Conservation (phyloP, 108 stramenopile genomes). For the Mediolabrus comicus region DNA sequence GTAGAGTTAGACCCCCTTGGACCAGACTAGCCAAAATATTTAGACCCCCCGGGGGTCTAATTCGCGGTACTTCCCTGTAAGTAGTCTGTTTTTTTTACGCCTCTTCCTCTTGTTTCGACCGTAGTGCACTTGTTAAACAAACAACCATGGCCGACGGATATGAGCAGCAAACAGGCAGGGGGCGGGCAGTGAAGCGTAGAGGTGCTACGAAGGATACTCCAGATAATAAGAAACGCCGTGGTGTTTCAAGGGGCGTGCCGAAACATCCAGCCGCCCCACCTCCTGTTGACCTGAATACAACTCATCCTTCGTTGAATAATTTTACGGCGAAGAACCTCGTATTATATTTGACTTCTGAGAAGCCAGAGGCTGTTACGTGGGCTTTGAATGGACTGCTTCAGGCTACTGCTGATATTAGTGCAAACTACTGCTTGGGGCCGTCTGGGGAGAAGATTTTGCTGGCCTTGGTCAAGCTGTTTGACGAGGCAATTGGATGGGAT, state of each 20-base stretch:
- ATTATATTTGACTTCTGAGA: slow-evolving; percentile 12
- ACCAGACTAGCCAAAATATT: no score
- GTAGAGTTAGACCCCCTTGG: no score
- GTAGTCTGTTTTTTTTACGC: no score
- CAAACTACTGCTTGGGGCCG: slow-evolving; percentile 59
- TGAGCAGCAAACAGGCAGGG: not conserved
- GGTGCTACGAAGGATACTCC: not conserved
- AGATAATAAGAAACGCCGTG: slow-evolving; percentile 29
- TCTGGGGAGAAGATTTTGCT: slow-evolving; percentile 53
- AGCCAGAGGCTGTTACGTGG: slow-evolving; percentile 31
- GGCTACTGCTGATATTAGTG: slow-evolving; percentile 54
- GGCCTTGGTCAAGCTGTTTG: slow-evolving; percentile 54
- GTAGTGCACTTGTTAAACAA: no score
- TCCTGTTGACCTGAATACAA: slow-evolving; percentile 37
- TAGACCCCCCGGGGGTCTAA: no score
- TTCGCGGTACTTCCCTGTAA: no score
- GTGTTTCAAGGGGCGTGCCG: not conserved
- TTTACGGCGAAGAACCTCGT: slow-evolving; percentile 15
- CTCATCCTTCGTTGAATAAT: slow-evolving; percentile 30
- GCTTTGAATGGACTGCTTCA: slow-evolving; percentile 67
- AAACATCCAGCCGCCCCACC: slow-evolving; percentile 28
- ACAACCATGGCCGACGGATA: not conserved
- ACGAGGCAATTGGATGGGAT: slow-evolving; percentile 63
- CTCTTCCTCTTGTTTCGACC: no score
- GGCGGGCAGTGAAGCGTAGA: not conserved